A percentile compares a stretch with the other conserved stretches of the same genome.
Conservation (phyloP, 2,329 filamentous ascomycete species). For the Setomelanomma holmii region DNA sequence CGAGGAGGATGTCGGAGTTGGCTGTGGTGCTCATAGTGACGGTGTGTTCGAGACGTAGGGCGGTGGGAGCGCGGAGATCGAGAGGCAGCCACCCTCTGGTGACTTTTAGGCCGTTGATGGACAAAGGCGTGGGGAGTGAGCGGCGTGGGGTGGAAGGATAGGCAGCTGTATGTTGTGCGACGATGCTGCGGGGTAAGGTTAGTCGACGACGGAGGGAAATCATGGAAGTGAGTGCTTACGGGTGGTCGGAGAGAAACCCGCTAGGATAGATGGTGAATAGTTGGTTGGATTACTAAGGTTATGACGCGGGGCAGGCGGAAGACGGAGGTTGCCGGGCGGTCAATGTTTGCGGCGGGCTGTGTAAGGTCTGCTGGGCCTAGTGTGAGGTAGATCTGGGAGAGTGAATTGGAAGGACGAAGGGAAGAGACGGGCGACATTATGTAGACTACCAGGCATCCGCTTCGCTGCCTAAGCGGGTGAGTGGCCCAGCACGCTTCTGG, state of each 20-base stretch:
- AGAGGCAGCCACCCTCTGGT: conserved; percentile 14
- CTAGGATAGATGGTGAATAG: background rate
- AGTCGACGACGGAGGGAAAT: conserved; percentile 23
- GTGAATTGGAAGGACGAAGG: conserved; percentile 12
- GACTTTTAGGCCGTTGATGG: conserved; percentile 13
- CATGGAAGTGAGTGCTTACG: conserved; percentile 23
- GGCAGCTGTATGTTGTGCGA: conserved; percentile 8
- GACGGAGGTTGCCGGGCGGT: conserved; percentile 16
- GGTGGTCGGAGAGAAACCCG: conserved; percentile 6
- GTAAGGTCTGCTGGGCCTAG: background rate
- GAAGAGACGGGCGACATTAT: conserved; percentile 16
- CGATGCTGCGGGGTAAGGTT: conserved; percentile 16
- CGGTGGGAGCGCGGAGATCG: conserved; percentile 8
- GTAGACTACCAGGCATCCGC: conserved; percentile 10
- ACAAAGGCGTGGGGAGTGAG: background rate
- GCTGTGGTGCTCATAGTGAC: conserved; percentile 32
- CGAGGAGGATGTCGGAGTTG: conserved; percentile 27
- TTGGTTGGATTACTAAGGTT: conserved; percentile 5
- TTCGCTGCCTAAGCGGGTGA: conserved; percentile 1
- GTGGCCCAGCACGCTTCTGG: background rate
- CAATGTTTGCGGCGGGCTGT: background rate
- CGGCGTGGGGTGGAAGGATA: conserved; percentile 6
- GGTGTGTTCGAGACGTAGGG: conserved; percentile 3
- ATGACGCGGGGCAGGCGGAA: conserved; percentile 24
- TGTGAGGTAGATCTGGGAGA: background rate